These are phyloP conservation scores for Quercus rubra DNA, from an alignment of 306 rosid genomes.

Conservation along the genomic window DNA sequence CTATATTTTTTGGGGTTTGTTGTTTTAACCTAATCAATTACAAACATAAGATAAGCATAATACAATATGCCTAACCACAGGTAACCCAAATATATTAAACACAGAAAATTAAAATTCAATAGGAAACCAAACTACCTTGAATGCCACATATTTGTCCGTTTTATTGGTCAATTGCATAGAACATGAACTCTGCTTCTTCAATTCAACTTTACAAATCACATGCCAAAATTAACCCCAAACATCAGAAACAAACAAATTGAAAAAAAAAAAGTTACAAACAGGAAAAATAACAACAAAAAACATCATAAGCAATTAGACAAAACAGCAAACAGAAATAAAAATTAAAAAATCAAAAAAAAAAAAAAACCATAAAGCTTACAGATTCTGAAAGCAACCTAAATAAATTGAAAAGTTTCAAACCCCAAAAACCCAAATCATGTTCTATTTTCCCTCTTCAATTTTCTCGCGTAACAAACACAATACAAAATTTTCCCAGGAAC, in stretches of 20 bases:
- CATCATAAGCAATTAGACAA: not conserved
- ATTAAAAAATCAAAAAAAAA: not conserved
- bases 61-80: not conserved
- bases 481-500: not conserved
- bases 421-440: not conserved
- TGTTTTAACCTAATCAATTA: constrained; percentile 39
- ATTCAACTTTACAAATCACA: constrained; percentile 40
- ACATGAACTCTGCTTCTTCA: constrained; percentile 49
- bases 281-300: not conserved
- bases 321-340: not conserved
- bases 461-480: not conserved
- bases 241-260: not conserved
- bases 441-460: not conserved
- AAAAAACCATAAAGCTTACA: not conserved
- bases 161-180: constrained; percentile 49
- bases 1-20: constrained; percentile 50
- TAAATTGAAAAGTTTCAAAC: not conserved
- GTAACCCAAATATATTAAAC: not conserved
- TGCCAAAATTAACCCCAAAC: not conserved
- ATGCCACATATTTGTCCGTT: constrained; percentile 41
- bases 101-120: not conserved
- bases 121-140: constrained; percentile 34
- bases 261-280: not conserved
- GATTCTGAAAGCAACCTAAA: not conserved
- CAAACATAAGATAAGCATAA: not conserved